Evolutionary conservation across 495 filamentous ascomycete genomes (phyloP).

Genomic region (Achaetomiella virescens): DNA sequence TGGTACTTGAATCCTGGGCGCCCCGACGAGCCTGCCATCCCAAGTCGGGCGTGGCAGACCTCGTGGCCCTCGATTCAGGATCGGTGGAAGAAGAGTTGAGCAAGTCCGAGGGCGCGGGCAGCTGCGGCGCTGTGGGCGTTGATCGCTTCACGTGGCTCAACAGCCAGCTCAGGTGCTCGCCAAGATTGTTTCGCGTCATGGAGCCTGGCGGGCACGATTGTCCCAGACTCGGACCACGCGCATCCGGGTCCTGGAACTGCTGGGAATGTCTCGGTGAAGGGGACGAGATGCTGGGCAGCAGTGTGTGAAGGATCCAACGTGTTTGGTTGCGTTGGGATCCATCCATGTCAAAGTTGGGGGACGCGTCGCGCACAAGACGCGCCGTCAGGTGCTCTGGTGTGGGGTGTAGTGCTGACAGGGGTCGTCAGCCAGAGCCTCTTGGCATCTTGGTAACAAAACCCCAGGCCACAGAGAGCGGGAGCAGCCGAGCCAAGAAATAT

Average conservation of each 20-base stretch:
- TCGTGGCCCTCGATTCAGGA: not conserved
- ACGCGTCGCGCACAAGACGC: constrained; percentile 21
- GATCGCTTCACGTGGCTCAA: constrained; percentile 30
- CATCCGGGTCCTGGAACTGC: constrained; percentile 23
- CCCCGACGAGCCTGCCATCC: not conserved
- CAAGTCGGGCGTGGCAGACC: not conserved
- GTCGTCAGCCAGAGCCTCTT: not conserved
- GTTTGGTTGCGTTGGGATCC: constrained; percentile 17
- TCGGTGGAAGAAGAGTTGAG: constrained; percentile 9
- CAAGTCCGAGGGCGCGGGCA: constrained; percentile 25
- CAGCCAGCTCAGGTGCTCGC: constrained; percentile 21
- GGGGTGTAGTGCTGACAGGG: not conserved
- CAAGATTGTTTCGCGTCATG: constrained; percentile 54
- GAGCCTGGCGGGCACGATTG: constrained; percentile 33
- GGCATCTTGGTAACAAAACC: not conserved
- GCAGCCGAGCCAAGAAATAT: not conserved
- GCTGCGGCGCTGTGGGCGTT: constrained; percentile 26
- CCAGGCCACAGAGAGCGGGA: not conserved
- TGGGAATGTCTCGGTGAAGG: not conserved
- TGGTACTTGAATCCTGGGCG: not conserved
- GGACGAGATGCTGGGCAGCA: not conserved
- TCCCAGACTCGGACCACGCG: constrained; percentile 27
- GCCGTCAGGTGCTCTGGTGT: constrained; percentile 22
- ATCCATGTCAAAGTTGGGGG: not conserved
- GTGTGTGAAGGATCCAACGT: not conserved